A percentile compares a stretch with the other conserved stretches of the same genome.
phyloP scores from a whole-genome alignment of 352 stramenopile genomes.

The Peronospora destructor region DNA sequence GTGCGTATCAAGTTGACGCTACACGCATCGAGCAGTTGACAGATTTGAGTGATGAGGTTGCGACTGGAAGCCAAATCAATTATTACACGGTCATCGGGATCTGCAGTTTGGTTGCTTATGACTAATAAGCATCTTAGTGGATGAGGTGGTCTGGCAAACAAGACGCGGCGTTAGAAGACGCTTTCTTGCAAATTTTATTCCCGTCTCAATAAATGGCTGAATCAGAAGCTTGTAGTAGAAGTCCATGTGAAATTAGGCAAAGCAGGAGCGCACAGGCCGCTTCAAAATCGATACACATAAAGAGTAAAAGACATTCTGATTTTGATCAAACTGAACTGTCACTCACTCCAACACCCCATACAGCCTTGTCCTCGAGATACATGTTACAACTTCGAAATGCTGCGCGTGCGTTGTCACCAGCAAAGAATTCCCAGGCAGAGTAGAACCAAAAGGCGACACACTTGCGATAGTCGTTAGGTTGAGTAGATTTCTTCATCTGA shows the following conservation, averaged over 20 bases:
- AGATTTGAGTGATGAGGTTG: no score
- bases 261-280: background rate
- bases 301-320: background rate
- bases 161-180: slow-evolving; percentile 33
- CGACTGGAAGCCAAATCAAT: no score
- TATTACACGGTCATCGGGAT: no score
- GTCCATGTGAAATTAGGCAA: no score
- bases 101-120: no score
- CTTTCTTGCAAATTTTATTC: no score
- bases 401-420: slow-evolving; percentile 59
- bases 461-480: slow-evolving; percentile 84
- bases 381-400: slow-evolving; percentile 83
- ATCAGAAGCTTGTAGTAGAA: no score
- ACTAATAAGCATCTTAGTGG: slow-evolving; percentile 56
- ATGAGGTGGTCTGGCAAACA: slow-evolving; percentile 70
- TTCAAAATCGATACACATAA: slow-evolving; percentile 6
- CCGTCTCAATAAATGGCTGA: no score
- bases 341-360: slow-evolving; percentile 32
- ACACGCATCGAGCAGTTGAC: slow-evolving; percentile 48
- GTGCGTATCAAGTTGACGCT: slow-evolving; percentile 69
- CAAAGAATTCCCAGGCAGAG: slow-evolving; percentile 78
- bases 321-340: slow-evolving; percentile 25
- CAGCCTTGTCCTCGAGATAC: slow-evolving; percentile 67
- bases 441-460: slow-evolving; percentile 86
- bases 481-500: slow-evolving; percentile 71